Evolutionary conservation across 352 stramenopile genomes (phyloP), one percentile per base, ranked within the genome.

Genomic region (Bremia lactucae): DNA sequence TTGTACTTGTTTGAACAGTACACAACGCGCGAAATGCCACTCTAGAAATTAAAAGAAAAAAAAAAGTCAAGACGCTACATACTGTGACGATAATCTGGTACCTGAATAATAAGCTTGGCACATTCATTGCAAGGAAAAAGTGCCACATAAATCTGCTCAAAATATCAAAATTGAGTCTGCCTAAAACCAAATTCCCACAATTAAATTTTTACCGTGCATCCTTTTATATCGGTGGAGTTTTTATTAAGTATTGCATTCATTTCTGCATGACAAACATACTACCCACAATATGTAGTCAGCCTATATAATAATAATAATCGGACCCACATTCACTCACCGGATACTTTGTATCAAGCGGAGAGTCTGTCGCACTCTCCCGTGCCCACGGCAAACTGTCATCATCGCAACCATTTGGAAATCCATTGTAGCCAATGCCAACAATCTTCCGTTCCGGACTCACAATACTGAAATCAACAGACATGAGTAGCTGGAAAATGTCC

Each of bases 171-270:
- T 13, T 54, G 15, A 67, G 34, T 31, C 11, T 13, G 2, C 3
- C 4, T 8, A 8, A 25, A 29, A 14, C 19, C 42, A 40, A 46
- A 13, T 25, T 24, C 2, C 33, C 14, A 31, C 6, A 36, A 36
- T 11, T 16, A 5, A 29, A 8, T 31, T 28, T 18, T 24, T 55
- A 95, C 79, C 52, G 84, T 94, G 47, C 92, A 96, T 46, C 79
- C 84, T 45, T 94, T 82, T 15, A 97, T 74, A 59, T 96, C 87
- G 0, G 89, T 87, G 31, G 83, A 94, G 55, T 97, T 97, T 59
- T 97, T 98, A 68, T 99, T 99, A 39, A 99, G 59, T 61, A 99
- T 98, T 4, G 96, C 95, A 68, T 98, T 99, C 72, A 98, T 96
- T 72, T 99, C 96, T 14, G 96, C 96, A 56, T 99, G 96, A 41